Conservation (phyloP, 352 stramenopile species). For the Globisporangium echinulatum region DNA sequence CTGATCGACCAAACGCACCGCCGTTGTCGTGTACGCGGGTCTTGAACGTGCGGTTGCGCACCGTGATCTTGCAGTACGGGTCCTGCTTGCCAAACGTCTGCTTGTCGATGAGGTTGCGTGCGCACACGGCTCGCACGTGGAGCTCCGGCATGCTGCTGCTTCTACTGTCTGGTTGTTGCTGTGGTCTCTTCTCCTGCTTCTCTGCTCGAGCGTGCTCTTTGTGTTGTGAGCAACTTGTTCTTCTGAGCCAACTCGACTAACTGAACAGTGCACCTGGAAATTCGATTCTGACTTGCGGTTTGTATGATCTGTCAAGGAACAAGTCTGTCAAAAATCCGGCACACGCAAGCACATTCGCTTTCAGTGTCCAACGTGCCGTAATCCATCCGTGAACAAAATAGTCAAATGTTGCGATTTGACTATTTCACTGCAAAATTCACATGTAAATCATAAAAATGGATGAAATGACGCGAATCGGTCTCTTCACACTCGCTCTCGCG, state of each 20-base stretch:
- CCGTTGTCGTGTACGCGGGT: constrained; percentile 83
- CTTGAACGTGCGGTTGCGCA: constrained; percentile 58
- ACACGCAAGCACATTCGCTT: neutral
- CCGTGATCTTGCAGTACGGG: constrained; percentile 67
- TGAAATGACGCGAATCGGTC: too few species aligned
- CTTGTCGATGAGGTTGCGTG: constrained; percentile 76
- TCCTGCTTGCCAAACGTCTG: constrained; percentile 84
- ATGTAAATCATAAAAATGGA: too few species aligned
- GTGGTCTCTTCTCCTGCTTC: neutral
- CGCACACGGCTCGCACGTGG: constrained; percentile 70
- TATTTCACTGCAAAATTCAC: too few species aligned
- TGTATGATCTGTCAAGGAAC: neutral
- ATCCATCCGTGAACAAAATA: too few species aligned
- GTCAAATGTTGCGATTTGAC: too few species aligned
- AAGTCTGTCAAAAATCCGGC: neutral
- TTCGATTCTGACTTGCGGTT: neutral
- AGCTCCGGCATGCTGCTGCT: constrained; percentile 43
- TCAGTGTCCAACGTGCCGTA: neutral
- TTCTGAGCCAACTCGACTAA: neutral
- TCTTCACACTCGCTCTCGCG: constrained; percentile 5
- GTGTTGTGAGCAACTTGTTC: neutral
- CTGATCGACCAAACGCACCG: constrained; percentile 22
- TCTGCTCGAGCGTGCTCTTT: neutral
- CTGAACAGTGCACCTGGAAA: neutral
- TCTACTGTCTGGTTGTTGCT: neutral